Evolutionary conservation across 768 basidiomycete species (phyloP).

Genomic region (Lactarius quietus): DNA sequence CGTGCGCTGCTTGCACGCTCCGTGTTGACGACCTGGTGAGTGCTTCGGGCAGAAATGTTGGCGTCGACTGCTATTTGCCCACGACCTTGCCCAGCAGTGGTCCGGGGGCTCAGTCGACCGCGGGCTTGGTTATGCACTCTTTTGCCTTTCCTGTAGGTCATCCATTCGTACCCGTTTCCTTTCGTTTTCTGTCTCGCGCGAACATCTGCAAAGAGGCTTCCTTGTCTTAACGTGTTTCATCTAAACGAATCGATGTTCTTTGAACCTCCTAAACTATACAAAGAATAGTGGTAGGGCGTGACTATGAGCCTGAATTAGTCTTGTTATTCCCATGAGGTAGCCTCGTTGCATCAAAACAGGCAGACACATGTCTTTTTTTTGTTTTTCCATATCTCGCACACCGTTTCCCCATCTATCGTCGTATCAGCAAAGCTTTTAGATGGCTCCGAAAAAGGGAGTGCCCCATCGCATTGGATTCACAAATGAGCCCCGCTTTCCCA

Average conservation of each 20-base stretch:
- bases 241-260: conserved; percentile 6
- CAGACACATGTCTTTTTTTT: neutral
- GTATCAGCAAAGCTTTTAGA: neutral
- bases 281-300: neutral
- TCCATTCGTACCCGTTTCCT: neutral
- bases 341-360: conserved; percentile 1
- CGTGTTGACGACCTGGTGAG: conserved; percentile 17
- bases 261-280: neutral
- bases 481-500: neutral
- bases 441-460: neutral
- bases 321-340: conserved; percentile 2
- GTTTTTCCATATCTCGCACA: neutral
- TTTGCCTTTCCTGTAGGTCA: conserved; percentile 15
- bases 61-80: conserved; percentile 10
- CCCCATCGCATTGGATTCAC: conserved; percentile 5
- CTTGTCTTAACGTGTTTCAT: conserved; percentile 6
- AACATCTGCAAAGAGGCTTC: conserved; percentile 2
- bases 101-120: conserved; percentile 2
- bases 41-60: conserved; percentile 7
- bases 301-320: neutral
- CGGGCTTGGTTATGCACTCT: conserved; percentile 20
- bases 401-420: neutral
- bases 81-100: conserved; percentile 4
- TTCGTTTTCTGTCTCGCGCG: conserved; percentile 11
- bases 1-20: conserved; percentile 17